Evolutionary conservation across 2,329 filamentous ascomycete genomes (phyloP), one percentile per base, ranked within the genome.

Genomic region (Phialocephala subalpina): DNA sequence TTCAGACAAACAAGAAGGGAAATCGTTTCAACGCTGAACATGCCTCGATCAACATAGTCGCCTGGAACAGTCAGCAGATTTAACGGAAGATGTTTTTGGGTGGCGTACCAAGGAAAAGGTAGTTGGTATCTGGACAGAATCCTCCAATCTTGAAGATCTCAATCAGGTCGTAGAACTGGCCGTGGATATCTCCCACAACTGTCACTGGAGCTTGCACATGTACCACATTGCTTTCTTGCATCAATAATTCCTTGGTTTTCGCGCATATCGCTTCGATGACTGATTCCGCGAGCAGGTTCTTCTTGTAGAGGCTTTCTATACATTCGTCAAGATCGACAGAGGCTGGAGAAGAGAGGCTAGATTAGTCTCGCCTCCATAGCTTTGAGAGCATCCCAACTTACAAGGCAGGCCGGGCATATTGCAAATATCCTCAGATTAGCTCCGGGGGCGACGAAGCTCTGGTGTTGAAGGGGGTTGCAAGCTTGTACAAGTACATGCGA

Each of bases 191-290:
- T 72, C 96, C 96, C 45, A 99, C 96, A 11, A 99, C 96, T 18
- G 96, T 99, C 66, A 99, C 93, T 1, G 96, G 96, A 36, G 96
- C 94, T 74, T 90, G 89, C 69, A 99, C 97, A 79, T 99, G 96
- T 67, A 99, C 96, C 69, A 99, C 96, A 81, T 99, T 99, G 87
- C 95, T 98, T 88, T 99, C 96, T 78, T 97, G 95, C 96, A 99
- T 99, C 73, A 99, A 87, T 73, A 99, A 86, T 83, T 99, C 96
- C 78, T 99, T 99, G 25, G 97, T 96, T 80, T 99, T 99, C 80
- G 96, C 94, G 83, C 96, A 99, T 88, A 99, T 95, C 76, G 96
- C 96, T 83, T 99, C 96, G 80, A 99, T 95, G 72, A 99, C 94
- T 49, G 95, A 97, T 81, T 99, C 96, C 75, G 96, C 94, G 66